Evolutionary conservation across 2,329 filamentous ascomycete species (phyloP).

Genomic region (Xylaria sp.): DNA sequence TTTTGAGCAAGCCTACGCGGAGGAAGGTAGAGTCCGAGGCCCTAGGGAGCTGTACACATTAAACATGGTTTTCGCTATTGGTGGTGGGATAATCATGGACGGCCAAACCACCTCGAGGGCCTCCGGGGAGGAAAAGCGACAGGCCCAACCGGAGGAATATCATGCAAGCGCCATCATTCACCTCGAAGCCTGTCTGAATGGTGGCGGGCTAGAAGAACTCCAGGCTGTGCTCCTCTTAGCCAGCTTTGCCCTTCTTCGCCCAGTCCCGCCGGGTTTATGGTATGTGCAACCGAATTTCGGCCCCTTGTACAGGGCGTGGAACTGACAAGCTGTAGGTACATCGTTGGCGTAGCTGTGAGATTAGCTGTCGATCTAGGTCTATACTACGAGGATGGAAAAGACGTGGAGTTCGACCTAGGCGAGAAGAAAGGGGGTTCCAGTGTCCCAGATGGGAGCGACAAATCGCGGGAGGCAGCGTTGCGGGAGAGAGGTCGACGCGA

Average conservation of each 20-base stretch:
- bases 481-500: conserved; percentile 72
- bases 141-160: conserved; percentile 89
- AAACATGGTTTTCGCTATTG: conserved; percentile 97
- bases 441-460: conserved; percentile 42
- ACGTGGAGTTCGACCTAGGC: conserved; percentile 64
- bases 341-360: conserved; percentile 89
- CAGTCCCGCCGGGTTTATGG: conserved; percentile 92
- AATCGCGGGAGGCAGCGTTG: conserved; percentile 44
- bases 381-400: conserved; percentile 86
- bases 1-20: conserved; percentile 80
- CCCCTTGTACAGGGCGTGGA: background rate
- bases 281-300: conserved; percentile 39
- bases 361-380: conserved; percentile 89
- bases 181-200: conserved; percentile 83
- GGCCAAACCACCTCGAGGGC: conserved; percentile 52
- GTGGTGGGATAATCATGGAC: conserved; percentile 86
- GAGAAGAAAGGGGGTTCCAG: conserved; percentile 48
- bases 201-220: conserved; percentile 89
- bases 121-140: conserved; percentile 45
- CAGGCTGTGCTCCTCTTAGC: conserved; percentile 92
- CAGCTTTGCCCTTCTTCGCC: conserved; percentile 87
- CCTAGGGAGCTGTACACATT: conserved; percentile 88
- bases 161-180: conserved; percentile 94
- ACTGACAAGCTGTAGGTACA: conserved; percentile 65
- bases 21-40: conserved; percentile 68